phyloP scores from a whole-genome alignment of 2,329 filamentous ascomycete genomes.

The Fusarium gaditjirri region DNA sequence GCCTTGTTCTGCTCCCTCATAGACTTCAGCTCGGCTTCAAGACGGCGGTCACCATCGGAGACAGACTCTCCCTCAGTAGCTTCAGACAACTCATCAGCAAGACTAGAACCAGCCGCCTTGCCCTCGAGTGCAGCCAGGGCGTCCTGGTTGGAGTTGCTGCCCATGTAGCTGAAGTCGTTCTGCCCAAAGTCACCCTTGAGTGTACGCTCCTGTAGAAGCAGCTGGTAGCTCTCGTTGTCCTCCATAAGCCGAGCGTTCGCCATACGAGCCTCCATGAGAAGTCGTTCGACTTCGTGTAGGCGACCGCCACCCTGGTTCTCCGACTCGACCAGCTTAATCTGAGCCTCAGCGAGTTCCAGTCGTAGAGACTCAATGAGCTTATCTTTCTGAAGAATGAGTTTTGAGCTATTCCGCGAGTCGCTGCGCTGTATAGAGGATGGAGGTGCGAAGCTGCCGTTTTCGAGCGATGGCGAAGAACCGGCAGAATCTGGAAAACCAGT shows the following conservation, averaged over 20 bases:
- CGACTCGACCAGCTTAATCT: constrained; percentile 94
- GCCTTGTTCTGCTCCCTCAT: constrained; percentile 97
- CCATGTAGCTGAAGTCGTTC: constrained; percentile 80
- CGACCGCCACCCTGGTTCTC: constrained; percentile 92
- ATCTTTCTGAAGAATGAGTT: constrained; percentile 92
- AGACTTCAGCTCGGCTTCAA: constrained; percentile 82
- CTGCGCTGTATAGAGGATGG: constrained; percentile 85
- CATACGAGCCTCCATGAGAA: constrained; percentile 92
- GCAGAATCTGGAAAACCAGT: constrained; percentile 46
- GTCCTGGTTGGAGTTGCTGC: constrained; percentile 68
- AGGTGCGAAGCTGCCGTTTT: constrained; percentile 84
- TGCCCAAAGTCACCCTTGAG: constrained; percentile 92
- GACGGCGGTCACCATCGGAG: constrained; percentile 67
- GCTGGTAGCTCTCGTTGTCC: constrained; percentile 97
- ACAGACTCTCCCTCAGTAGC: constrained; percentile 67
- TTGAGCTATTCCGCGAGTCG: constrained; percentile 89
- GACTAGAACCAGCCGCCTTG: constrained; percentile 62
- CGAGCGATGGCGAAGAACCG: constrained; percentile 74
- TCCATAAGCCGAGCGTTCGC: constrained; percentile 96
- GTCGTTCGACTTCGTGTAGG: constrained; percentile 88
- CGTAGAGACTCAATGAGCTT: constrained; percentile 93
- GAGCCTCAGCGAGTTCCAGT: constrained; percentile 91
- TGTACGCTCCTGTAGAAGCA: constrained; percentile 93
- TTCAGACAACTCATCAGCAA: constrained; percentile 90
- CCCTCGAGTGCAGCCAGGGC: constrained; percentile 73